Conservation (phyloP, 2,329 filamentous ascomycete genomes). For the Corniculantispora saksenae region DNA sequence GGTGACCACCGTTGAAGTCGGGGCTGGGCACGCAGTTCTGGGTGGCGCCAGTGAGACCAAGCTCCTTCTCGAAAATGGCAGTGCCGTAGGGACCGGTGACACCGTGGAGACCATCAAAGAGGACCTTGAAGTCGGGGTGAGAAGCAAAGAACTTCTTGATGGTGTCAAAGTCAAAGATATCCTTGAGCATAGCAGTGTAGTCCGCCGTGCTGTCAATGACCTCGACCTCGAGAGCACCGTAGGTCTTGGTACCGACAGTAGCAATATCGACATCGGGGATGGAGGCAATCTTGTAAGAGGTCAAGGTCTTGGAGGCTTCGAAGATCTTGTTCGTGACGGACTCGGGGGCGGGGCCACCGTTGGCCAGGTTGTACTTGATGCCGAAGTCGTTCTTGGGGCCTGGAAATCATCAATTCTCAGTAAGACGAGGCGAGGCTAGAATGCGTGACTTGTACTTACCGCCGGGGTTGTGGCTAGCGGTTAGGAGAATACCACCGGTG, state of each 20-base stretch:
- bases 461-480: slow-evolving; percentile 96
- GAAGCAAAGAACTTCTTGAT: slow-evolving; percentile 91
- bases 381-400: slow-evolving; percentile 94
- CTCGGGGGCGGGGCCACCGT: slow-evolving; percentile 93
- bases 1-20: slow-evolving; percentile 96
- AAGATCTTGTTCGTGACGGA: slow-evolving; percentile 98
- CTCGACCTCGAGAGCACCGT: slow-evolving; percentile 88
- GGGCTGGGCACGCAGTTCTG: slow-evolving; percentile 92
- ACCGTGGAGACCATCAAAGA: slow-evolving; percentile 92
- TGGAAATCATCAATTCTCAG: slow-evolving; percentile 37
- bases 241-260: slow-evolving; percentile 79
- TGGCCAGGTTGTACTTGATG: slow-evolving; percentile 99
- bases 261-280: slow-evolving; percentile 84
- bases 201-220: slow-evolving; percentile 90
- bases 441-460: slow-evolving; percentile 57
- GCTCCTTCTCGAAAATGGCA: slow-evolving; percentile 92
- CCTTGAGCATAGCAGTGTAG: slow-evolving; percentile 93
- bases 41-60: slow-evolving; percentile 74
- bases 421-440: background rate
- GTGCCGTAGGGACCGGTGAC: slow-evolving; percentile 95
- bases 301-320: slow-evolving; percentile 84
- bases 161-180: slow-evolving; percentile 95
- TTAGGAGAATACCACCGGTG: slow-evolving; percentile 94
- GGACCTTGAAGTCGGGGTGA: slow-evolving; percentile 91
- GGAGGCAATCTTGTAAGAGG: slow-evolving; percentile 87